Evolutionary conservation across 805 yeast genomes (phyloP), one percentile per base, ranked within the genome.

Genomic region (Metschnikowia vanudenii): DNA sequence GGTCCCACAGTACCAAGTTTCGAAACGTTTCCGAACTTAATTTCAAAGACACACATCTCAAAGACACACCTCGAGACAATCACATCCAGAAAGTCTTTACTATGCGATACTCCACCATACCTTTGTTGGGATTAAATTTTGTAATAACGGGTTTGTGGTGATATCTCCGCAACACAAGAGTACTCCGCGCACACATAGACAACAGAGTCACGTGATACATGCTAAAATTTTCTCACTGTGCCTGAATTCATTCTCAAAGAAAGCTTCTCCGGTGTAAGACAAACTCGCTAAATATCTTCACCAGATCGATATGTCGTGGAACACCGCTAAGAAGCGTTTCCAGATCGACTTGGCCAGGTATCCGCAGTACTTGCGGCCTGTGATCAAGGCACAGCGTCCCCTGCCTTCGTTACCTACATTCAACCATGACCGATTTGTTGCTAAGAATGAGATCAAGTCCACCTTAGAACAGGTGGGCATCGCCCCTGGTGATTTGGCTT

Each of bases 401-500:
- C 54, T 52, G 53, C 63, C 57, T 39, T 56, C 63, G 13, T 62
- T 71, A 50, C 76, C 76, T 3, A 66, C 72, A 2, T 65, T 69
- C 41, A 68, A 65, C 40, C 46, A 51, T 17, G 40, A 46, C 26
- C 41, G 46, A 4, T 51, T 49, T 35, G 46, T 53, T 18, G 63
- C 71, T 14, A 55, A 55, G 39, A 41, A 53, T 14, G 67, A 67
- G 39, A 60, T 63, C 51, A 75, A 75, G 55, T 68, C 71, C 13
- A 73, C 68, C 37, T 69, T 78, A 29, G 71, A 73, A 49, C 76
- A 84, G 38, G 76, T 85, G 72, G 82, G 80, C 39, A 81, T 80
- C 53, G 71, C 82, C 38, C 81, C 80, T 18, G 96, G 96, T 17
- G 96, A 88, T 66, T 72, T 84, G 50, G 96, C 87, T 2, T 78